Conservation (phyloP, 345 rosid species). For the Leavenworthia alabamica region DNA sequence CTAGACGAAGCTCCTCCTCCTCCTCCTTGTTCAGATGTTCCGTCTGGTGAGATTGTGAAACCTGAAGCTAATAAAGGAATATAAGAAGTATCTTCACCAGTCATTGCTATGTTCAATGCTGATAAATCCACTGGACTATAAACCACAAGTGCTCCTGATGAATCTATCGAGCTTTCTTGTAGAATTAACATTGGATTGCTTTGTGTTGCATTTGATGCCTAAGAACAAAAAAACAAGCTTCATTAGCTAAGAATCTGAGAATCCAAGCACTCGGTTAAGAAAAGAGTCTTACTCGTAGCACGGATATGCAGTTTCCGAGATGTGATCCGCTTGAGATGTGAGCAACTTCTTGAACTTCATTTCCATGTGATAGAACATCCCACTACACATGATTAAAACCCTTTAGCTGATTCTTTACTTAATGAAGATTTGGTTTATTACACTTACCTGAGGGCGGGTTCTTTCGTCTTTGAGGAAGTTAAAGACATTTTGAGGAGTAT, state of each 20-base stretch:
- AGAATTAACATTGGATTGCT: conserved; percentile 83
- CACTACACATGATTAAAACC: too few relatives aligned
- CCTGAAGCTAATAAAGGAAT: conserved; percentile 90
- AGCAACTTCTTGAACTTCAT: conserved; percentile 86
- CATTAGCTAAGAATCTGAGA: neutral
- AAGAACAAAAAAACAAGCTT: neutral
- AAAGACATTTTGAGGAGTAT: conserved; percentile 66
- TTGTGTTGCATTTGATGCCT: conserved; percentile 76
- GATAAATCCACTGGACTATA: conserved; percentile 86
- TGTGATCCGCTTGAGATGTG: conserved; percentile 85
- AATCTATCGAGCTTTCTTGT: conserved; percentile 90
- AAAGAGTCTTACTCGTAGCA: conserved; percentile 91
- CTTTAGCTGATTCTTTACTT: conserved; percentile 1
- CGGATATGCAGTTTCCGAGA: conserved; percentile 89
- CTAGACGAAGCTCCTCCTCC: conserved; percentile 70
- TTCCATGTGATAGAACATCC: conserved; percentile 92
- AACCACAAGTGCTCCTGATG: conserved; percentile 72
- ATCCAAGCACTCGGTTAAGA: too few relatives aligned
- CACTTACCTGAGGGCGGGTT: conserved; percentile 88
- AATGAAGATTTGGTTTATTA: too few relatives aligned
- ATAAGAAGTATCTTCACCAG: conserved; percentile 84
- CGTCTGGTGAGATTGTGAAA: conserved; percentile 70
- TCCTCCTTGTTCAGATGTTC: conserved; percentile 44
- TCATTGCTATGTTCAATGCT: conserved; percentile 78
- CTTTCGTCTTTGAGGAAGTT: conserved; percentile 87